Percentiles rank a stretch among this genome's conserved stretches.
These are phyloP conservation scores for Crithidia sp. DNA, from an alignment of 208 protist genomes.

Conservation along the genomic window DNA sequence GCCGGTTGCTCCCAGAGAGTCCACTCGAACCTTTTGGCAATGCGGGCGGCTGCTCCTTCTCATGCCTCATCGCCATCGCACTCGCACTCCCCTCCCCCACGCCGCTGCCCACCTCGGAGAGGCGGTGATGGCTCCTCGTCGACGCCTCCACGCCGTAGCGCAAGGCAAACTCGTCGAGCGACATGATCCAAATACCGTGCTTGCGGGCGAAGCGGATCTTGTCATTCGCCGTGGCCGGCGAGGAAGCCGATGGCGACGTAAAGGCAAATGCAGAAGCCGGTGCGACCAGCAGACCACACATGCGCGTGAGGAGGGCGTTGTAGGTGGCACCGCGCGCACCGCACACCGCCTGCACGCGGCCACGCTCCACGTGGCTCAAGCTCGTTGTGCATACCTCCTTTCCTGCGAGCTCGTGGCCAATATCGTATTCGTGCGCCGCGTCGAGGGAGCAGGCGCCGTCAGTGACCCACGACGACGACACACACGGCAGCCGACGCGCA, in stretches of 20 bases:
- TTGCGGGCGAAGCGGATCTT: conserved; percentile 39
- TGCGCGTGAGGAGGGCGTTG: conserved; percentile 38
- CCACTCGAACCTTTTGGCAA: background rate
- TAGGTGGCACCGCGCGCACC: conserved; percentile 34
- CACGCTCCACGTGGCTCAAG: conserved; percentile 34
- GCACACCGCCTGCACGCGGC: conserved; percentile 35
- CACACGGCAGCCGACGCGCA: conserved; percentile 60
- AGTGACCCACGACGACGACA: conserved; percentile 52
- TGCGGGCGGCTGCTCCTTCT: background rate
- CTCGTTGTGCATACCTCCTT: conserved; percentile 58
- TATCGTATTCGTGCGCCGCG: conserved; percentile 34
- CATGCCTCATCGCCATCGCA: background rate
- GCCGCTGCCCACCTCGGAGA: too few relatives aligned
- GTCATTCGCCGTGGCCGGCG: conserved; percentile 14
- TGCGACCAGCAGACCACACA: conserved; percentile 51
- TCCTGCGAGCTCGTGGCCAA: conserved; percentile 36
- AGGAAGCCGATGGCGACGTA: conserved; percentile 5
- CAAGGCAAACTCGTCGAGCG: conserved; percentile 30
- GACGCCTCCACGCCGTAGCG: conserved; percentile 19
- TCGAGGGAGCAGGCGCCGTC: conserved; percentile 46
- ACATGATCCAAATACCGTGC: conserved; percentile 34
- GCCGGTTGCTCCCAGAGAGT: background rate
- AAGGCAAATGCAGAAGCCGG: conserved; percentile 13
- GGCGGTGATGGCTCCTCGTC: too few relatives aligned
- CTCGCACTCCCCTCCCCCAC: background rate